Evolutionary conservation across 2,329 filamentous ascomycete species (phyloP).

Genomic region (Colletotrichum coccodes): DNA sequence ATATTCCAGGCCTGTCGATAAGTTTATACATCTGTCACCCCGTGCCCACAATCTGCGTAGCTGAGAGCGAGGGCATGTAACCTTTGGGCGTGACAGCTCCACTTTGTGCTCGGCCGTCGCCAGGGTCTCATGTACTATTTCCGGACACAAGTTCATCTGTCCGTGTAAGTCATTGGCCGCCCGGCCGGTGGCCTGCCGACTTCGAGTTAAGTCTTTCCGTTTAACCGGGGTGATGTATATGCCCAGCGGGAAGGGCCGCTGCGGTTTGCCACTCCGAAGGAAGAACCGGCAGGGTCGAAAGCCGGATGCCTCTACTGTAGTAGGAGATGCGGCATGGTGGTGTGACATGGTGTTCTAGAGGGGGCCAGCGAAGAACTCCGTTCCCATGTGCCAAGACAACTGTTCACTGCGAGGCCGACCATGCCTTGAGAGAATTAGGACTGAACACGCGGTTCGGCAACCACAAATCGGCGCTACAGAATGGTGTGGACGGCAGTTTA

Average conservation of each 20-base stretch:
- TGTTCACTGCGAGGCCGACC: constrained; percentile 10
- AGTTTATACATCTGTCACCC: background rate
- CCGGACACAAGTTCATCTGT: background rate
- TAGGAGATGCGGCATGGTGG: background rate
- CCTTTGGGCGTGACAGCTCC: background rate
- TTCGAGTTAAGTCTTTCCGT: background rate
- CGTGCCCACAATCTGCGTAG: background rate
- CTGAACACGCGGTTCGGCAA: background rate
- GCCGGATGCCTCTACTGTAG: background rate
- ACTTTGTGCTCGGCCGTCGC: background rate
- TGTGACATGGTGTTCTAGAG: background rate
- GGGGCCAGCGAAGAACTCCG: background rate
- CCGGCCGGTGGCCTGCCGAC: background rate
- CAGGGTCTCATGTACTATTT: background rate
- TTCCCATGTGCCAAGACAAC: constrained; percentile 15
- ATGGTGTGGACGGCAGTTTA: constrained; percentile 19
- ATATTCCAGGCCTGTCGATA: background rate
- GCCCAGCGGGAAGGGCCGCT: constrained; percentile 21
- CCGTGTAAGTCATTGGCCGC: background rate
- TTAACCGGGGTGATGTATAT: background rate
- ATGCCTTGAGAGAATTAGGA: background rate
- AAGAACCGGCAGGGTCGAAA: background rate
- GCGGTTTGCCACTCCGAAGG: constrained; percentile 11
- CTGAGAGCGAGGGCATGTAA: background rate
- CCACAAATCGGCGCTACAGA: constrained; percentile 2